Evolutionary conservation across 2,329 filamentous ascomycete species (phyloP), one percentile per base, ranked within the genome.

Genomic region (Claviceps africana): DNA sequence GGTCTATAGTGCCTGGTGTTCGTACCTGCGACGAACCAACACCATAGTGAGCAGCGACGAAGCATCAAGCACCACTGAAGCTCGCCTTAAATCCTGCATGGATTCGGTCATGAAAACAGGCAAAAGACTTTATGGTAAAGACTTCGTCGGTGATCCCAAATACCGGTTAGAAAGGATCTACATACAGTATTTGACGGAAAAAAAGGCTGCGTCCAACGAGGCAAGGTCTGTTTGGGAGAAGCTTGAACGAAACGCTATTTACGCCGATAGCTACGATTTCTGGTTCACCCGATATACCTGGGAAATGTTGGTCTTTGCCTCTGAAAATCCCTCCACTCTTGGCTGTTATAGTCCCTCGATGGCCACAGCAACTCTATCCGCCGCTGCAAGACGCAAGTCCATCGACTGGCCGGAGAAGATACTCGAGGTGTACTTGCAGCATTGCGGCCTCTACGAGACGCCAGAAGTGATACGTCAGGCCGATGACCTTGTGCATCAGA

Each of bases 1-100:
- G 60, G 88, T 97, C 62, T 89, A 96, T 62, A 82, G 88, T 51
- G 85, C 90, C 0, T 98, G 93, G 93, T 96, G 91, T 63, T 89
- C 88, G 48, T 97, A 91, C 60, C 76, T 98, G 21, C 88, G 91
- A 58, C 85, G 93, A 25, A 83, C 83, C 48, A 88, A 91, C 19
- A 89, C 95, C 71, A 75, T 82, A 52, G 75, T 81, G 1, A 80
- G 85, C 1, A 80, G 79, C 1, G 86, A 91, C 53, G 90, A 96
- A 63, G 87, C 91, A 51, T 76, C 86, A 33, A 90, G 96, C 63
- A 81, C 95, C 47, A 91, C 91, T 8, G 89, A 97, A 63, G 86
- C 95, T 43, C 91, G 89, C 11, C 83, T 98, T 54, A 79, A 82
- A 33, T 87, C 87, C 8, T 89, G 90, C 0, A 75, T 97, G 10